Evolutionary conservation across 2,329 filamentous ascomycete species (phyloP), one percentile per base, ranked within the genome.

Genomic region (Pseudopyricularia cyperi): DNA sequence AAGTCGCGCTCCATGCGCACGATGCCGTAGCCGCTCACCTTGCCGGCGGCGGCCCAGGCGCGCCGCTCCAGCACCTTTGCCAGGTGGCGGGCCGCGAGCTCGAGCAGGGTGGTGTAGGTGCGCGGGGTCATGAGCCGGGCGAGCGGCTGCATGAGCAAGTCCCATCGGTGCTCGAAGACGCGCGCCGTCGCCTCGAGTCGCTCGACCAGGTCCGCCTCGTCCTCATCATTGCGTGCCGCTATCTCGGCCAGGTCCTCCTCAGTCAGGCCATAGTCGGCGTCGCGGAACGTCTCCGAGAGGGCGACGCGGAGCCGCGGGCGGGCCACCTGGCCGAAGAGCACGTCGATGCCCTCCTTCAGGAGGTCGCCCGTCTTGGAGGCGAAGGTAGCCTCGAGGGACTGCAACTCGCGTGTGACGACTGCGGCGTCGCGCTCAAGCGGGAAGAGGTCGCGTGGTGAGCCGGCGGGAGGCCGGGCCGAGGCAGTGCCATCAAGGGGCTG

Each of bases 121-220:
- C 77, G 75, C 0, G 83, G 69, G 0, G 89, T 96, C 68, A 97
- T 80, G 56, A 98, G 77, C 6, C 93, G 85, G 46, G 83, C 82
- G 52, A 97, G 79, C 0, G 94, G 91, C 54, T 82, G 82, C 66
- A 94, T 89, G 8, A 98, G 78, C 15, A 83, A 80, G 48, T 89
- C 83, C 90, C 91, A 98, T 28, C 84, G 83, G 54, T 83, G 76
- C 60, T 89, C 85, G 65, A 98, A 98, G 50, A 87, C 82, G 8
- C 82, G 77, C 5, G 83, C 77, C 15, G 95, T 89, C 42, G 84
- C 70, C 55, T 89, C 85, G n/a, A 77, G 65, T 2, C 75, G 60
- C 55, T 71, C 71, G 67, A 70, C 22, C 24, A 50, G 12, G 34
- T 42, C 48, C 3, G 48, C 19, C 33, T 57, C 75, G 26, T 74